Base-by-base conservation (phyloP, 768 basidiomycete species). In the Kwoniella dejecticola region DNA sequence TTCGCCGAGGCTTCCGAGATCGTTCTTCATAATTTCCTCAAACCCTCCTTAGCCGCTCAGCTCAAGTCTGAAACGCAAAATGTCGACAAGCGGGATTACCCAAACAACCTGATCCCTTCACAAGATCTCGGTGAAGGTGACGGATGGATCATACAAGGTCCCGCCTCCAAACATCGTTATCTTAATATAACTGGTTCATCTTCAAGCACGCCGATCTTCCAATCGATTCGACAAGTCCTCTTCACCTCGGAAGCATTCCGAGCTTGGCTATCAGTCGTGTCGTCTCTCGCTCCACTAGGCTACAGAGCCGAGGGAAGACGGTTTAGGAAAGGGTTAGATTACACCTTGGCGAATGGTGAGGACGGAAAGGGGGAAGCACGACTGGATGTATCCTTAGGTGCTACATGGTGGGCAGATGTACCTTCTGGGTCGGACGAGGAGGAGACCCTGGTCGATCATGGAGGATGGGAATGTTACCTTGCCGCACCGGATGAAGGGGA, bases 401-500 rank as follows among this genome's bases (percentile, higher is more conserved):
- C 95, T 64, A 97, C 92, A 13, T 92, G 92, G 27, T 73, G 78
- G 77, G 76, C 69, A 0, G 78, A 66, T 56, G 72, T 72, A 2
- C 62, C 55, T 8, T 64, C 68, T 17, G 71, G 69, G 11, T 67
- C 63, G 24, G 72, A 74, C 36, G 71, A 69, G 47, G 72, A 72
- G 54, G 76, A 77, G 33, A 68, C 66, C 15, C 71, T 80, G 38
- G 67, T 69, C 26, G 79, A 73, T 69, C 76, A 63, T 85, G 95
- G 95, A 47, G 95, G 90, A 17, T 97, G 94, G 93, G 93, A 97
- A 88, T 93, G 92, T 74, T 98, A 97, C 78, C 89, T 96, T 85
- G 89, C 92, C 1, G 90, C 91, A 41, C 91, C 95, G 66, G 88
- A 94, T 64, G 92, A 90, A 68, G 91, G 91, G 72, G 93, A 95